Percentiles rank a stretch among this genome's conserved stretches.
Conservation (phyloP, 2,329 filamentous ascomycete genomes). For the Kalaharituber pfeilii region DNA sequence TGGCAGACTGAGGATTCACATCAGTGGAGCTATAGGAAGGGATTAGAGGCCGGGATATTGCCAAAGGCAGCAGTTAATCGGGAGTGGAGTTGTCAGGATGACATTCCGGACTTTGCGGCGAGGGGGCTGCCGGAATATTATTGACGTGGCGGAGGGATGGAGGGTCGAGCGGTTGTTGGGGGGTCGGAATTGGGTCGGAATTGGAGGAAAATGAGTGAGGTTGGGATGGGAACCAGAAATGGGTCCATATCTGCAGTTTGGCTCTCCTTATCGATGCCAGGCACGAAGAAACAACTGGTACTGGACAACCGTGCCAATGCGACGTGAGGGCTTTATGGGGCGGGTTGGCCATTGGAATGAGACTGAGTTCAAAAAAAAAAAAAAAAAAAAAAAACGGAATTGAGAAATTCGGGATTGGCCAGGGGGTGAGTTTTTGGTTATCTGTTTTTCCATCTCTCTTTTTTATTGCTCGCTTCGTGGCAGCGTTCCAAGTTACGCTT, state of each 20-base stretch:
- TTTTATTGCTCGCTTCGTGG: too few species aligned
- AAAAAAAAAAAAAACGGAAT: not conserved
- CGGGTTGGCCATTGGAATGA: too few species aligned
- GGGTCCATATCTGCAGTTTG: not conserved
- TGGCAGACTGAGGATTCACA: constrained; percentile 75
- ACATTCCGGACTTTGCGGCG: constrained; percentile 29
- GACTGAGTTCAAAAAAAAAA: not conserved
- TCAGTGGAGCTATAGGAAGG: constrained; percentile 86
- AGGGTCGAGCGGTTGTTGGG: too few species aligned
- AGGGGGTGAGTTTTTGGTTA: not conserved
- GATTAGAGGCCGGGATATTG: constrained; percentile 59
- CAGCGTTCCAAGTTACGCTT: too few species aligned
- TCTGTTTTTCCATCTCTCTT: too few species aligned
- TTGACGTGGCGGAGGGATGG: constrained; percentile 17
- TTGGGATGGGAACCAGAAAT: not conserved
- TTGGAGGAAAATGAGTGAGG: not conserved
- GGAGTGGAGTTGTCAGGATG: constrained; percentile 47
- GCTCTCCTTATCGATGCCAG: too few species aligned
- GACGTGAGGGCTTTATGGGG: not conserved
- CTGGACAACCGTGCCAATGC: too few species aligned
- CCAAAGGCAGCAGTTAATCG: constrained; percentile 55
- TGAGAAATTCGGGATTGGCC: not conserved
- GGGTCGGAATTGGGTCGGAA: not conserved
- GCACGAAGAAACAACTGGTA: too few species aligned
- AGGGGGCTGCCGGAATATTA: constrained; percentile 30